Base-by-base conservation (phyloP, 2,329 filamentous ascomycete genomes). In the Orbilia ellipsospora region DNA sequence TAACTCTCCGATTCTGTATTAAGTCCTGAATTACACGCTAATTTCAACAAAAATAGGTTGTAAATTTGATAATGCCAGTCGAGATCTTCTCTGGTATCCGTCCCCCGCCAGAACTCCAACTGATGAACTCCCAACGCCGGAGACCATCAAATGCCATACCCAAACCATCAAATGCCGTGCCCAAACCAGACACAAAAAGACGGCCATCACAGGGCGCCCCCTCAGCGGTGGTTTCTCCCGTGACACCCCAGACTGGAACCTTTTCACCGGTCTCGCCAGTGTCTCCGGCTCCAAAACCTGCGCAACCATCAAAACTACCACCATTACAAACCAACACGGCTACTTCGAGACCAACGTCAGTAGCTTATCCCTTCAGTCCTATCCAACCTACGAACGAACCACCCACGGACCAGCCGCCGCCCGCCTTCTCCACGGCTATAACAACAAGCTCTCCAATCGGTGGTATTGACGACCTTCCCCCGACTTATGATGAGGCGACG, bases 1-100 rank as follows among this genome's bases (percentile, higher is more conserved):
- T 10, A 8, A 12, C 23, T 40, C 26, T 5, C 13, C 31, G 20
- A n/a, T 16, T 26, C 20, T 42, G 5, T 2, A 8, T 26, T 62
- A 31, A 42, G 40, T 20, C 56, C 31, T 12, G 7, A 18, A 12
- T 23, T 23, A 15, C 28, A 44, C 4, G 16, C 44, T 48, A 48
- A 48, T 18, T 2, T 26, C 56, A 55, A 6, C 8, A n/a, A 52
- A 52, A 4, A 77, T 92, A 96, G 83, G 86, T 90, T 61, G 88
- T 96, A 40, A 92, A 94, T 3, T 85, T 99, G 16, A 87, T 90
- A 76, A 90, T 98, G 80, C 88, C 90, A 40, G 86, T 96, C 60
- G 87, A 93, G 66, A 88, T 99, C 15, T 98, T 88, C 82, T 97
- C 94, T 0, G 95, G 95, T 78, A 93, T 98, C 78, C 87, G 88